A percentile compares a stretch with the other conserved stretches of the same genome.
These are phyloP conservation scores for Gonium pectorale DNA, from an alignment of 139 green algal species.

Conservation along the genomic window DNA sequence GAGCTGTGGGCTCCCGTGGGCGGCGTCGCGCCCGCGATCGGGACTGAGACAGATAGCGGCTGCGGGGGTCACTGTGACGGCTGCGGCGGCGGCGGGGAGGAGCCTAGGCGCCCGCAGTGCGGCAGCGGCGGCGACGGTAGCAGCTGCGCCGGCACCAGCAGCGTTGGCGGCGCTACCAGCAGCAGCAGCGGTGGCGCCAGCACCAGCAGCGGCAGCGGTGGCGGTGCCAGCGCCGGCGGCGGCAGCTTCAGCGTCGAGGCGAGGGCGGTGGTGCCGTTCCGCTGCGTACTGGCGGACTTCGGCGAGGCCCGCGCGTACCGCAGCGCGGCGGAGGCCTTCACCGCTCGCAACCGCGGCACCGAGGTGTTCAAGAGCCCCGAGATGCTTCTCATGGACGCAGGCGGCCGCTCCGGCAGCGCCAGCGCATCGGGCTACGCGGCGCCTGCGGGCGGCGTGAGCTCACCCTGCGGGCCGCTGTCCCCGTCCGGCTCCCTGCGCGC, in stretches of 20 bases:
- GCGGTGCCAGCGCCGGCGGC: background rate
- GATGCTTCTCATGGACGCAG: constrained; percentile 81
- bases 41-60: no score
- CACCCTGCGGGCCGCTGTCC: no score
- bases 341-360: constrained; percentile 75
- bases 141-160: background rate
- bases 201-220: background rate
- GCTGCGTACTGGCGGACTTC: constrained; percentile 83
- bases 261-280: constrained; percentile 49
- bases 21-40: background rate
- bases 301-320: constrained; percentile 77
- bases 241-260: background rate
- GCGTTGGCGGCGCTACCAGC: no score
- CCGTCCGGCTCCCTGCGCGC: no score
- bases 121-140: no score
- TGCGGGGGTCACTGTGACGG: no score
- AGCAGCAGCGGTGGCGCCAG: background rate
- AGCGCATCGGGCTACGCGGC: background rate
- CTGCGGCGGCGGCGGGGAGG: no score
- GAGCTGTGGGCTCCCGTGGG: constrained; percentile 68
- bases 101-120: no score
- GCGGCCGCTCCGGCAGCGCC: constrained; percentile 5
- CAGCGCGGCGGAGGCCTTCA: constrained; percentile 60
- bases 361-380: constrained; percentile 88
- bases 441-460: no score